Conservation (phyloP, 1,284 basidiomycete species). For the Moesziomyces sp. region DNA sequence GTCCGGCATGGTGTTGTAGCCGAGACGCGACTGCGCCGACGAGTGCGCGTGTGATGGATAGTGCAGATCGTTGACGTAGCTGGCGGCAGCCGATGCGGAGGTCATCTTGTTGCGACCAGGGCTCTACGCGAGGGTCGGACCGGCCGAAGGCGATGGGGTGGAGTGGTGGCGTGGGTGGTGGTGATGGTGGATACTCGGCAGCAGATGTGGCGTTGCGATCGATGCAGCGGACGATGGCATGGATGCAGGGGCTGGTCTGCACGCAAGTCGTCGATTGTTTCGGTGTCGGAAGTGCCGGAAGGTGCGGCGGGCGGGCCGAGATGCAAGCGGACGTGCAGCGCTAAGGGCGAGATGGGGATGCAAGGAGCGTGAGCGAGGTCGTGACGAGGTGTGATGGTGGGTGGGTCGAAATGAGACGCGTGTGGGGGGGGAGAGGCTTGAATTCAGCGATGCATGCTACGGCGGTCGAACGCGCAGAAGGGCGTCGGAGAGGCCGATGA, state of each 20-base stretch:
- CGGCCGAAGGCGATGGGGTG: background rate
- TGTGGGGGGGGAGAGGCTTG: background rate
- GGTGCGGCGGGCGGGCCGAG: too few relatives aligned
- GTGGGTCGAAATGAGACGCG: background rate
- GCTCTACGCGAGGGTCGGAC: background rate
- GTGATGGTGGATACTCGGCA: background rate
- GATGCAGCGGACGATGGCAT: background rate
- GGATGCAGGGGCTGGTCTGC: background rate
- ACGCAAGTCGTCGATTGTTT: background rate
- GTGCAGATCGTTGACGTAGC: background rate
- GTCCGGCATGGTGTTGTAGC: conserved; percentile 3
- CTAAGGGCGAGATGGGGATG: too few relatives aligned
- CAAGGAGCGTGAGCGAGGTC: background rate
- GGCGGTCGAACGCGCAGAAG: background rate
- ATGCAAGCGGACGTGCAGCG: too few relatives aligned
- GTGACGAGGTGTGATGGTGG: background rate
- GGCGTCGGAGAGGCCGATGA: background rate
- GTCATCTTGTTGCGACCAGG: background rate
- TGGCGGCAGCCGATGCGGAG: background rate
- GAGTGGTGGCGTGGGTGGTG: background rate
- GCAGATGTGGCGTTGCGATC: background rate
- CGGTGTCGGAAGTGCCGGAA: too few relatives aligned
- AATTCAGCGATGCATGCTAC: background rate
- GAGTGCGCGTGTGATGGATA: background rate
- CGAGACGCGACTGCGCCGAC: background rate